Percentiles rank a stretch among this genome's conserved stretches.
phyloP scores from a whole-genome alignment of 192 early-diverging fungal genomes.

The Backusella liffmaniae region DNA sequence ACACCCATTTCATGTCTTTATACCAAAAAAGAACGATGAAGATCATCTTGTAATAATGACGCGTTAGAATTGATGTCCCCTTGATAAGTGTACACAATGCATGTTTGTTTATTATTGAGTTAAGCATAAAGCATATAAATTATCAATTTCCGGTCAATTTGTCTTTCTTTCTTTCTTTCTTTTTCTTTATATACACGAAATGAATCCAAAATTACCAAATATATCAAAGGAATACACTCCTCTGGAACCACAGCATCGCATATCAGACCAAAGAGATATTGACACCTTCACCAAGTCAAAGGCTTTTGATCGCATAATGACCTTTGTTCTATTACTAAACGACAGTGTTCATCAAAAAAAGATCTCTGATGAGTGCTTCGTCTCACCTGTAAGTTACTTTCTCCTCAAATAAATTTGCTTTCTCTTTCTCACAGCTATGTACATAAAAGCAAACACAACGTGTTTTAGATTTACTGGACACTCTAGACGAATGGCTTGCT shows the following conservation, averaged over 20 bases:
- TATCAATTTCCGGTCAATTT: too few relatives aligned
- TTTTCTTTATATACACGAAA: background rate
- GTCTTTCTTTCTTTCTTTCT: background rate
- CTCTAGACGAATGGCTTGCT: conserved; percentile 66
- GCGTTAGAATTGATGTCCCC: too few relatives aligned
- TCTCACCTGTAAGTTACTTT: conserved; percentile 52
- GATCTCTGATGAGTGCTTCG: conserved; percentile 50
- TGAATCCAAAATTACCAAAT: background rate
- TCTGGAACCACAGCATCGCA: conserved; percentile 52
- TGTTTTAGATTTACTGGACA: conserved; percentile 63
- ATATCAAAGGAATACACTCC: conserved; percentile 37
- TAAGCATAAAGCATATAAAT: too few relatives aligned
- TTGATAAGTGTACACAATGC: too few relatives aligned
- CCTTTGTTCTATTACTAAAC: conserved; percentile 75
- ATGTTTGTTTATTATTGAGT: too few relatives aligned
- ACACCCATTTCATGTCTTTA: too few relatives aligned
- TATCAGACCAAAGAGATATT: conserved; percentile 57
- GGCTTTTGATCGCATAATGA: conserved; percentile 67
- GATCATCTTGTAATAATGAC: too few relatives aligned
- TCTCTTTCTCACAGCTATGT: background rate
- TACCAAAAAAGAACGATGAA: too few relatives aligned
- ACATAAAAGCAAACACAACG: conserved; percentile 40
- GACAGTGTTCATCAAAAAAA: conserved; percentile 62
- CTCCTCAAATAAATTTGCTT: too few relatives aligned
- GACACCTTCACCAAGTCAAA: conserved; percentile 57